Evolutionary conservation across 345 rosid genomes (phyloP).

Genomic region (Physaria fendleri): DNA sequence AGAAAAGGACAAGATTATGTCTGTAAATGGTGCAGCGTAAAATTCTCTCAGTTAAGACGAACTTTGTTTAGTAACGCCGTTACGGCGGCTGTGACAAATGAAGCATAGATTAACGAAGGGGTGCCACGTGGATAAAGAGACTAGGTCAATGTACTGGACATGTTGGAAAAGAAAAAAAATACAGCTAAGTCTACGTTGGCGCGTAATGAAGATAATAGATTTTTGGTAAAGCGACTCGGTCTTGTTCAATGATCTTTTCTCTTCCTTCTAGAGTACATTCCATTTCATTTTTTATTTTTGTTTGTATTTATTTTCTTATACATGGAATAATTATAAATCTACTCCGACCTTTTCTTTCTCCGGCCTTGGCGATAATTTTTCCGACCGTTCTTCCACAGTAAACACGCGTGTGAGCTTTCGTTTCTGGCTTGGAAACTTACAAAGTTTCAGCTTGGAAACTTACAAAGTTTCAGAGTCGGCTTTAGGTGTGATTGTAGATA

Average conservation of each 20-base stretch:
- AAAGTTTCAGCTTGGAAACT: no score
- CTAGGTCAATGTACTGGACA: slow-evolving; percentile 20
- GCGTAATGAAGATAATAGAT: slow-evolving; percentile 7
- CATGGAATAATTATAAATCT: no score
- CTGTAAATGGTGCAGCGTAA: neutral
- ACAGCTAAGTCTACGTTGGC: slow-evolving; percentile 32
- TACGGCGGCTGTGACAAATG: slow-evolving; percentile 9
- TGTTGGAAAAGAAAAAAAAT: slow-evolving; percentile 10
- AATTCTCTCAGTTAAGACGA: neutral
- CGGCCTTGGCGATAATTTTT: no score
- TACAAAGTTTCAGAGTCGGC: no score
- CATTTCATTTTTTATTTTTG: neutral
- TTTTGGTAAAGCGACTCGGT: slow-evolving; percentile 19
- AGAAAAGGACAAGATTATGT: neutral
- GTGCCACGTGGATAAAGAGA: slow-evolving; percentile 22
- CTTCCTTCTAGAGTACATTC: slow-evolving; percentile 19
- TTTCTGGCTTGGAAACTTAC: no score
- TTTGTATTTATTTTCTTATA: no score
- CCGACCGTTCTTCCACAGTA: no score
- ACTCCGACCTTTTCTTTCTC: no score
- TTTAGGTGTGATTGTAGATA: no score
- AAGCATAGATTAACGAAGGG: neutral
- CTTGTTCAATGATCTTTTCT: slow-evolving; percentile 25
- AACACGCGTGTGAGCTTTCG: no score
- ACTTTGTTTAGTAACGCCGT: neutral